phyloP scores from a whole-genome alignment of 2,329 filamentous ascomycete species.

The Fusarium sp. region DNA sequence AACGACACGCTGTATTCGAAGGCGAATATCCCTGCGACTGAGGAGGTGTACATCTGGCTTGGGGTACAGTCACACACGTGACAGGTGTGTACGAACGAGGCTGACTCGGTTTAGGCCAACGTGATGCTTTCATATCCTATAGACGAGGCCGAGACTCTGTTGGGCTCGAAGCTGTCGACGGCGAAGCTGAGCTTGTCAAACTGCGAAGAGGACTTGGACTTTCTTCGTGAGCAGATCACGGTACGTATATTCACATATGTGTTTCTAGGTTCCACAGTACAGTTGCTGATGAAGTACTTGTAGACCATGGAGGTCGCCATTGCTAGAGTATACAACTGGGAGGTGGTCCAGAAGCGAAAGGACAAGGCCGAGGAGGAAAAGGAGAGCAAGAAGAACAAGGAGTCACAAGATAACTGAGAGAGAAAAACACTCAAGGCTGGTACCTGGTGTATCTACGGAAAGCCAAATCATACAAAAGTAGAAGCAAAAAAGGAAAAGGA shows the following conservation, averaged over 20 bases:
- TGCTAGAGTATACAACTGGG: constrained; percentile 99
- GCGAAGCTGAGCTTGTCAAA: constrained; percentile 83
- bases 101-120: constrained; percentile 70
- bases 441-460: constrained; percentile 27
- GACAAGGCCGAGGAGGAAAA: constrained; percentile 74
- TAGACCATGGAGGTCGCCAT: constrained; percentile 96
- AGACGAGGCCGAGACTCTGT: constrained; percentile 80
- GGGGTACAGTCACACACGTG: constrained; percentile 63
- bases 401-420: constrained; percentile 42
- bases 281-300: constrained; percentile 16
- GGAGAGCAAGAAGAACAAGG: constrained; percentile 51
- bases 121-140: constrained; percentile 97
- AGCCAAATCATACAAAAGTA: constrained; percentile 21
- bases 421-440: constrained; percentile 14
- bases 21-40: constrained; percentile 78
- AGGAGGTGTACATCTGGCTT: constrained; percentile 98
- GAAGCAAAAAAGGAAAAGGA: constrained; percentile 18
- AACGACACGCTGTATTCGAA: constrained; percentile 96
- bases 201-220: constrained; percentile 96
- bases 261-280: background rate
- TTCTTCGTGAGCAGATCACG: constrained; percentile 94
- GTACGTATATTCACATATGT: constrained; percentile 58
- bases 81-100: background rate
- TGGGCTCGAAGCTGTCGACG: constrained; percentile 77
- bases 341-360: constrained; percentile 93